phyloP scores from a whole-genome alignment of 1,284 basidiomycete genomes.

The Fomes fomentarius region DNA sequence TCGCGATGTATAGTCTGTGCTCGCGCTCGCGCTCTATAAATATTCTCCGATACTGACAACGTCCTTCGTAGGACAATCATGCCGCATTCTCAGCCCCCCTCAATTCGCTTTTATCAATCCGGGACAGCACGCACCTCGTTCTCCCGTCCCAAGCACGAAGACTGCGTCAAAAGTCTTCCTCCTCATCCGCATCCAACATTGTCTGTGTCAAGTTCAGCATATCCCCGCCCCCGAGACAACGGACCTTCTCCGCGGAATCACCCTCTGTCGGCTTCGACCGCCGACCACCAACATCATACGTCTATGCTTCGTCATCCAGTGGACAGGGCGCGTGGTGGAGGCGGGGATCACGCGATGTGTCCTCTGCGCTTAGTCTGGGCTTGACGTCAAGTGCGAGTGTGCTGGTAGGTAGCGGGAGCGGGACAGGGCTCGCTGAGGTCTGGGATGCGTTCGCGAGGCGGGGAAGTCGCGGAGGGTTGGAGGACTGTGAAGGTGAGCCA shows the following conservation, averaged over 20 bases:
- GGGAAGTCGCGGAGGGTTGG: conserved; percentile 15
- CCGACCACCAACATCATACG: background rate
- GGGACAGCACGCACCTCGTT: conserved; percentile 14
- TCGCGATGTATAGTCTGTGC: too few relatives aligned
- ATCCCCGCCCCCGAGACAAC: background rate
- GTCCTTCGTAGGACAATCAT: conserved; percentile 14
- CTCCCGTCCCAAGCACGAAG: conserved; percentile 11
- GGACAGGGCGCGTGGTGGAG: conserved; percentile 27
- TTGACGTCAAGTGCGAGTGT: conserved; percentile 24
- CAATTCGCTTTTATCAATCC: conserved; percentile 15
- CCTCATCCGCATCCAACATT: conserved; percentile 8
- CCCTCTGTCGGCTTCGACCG: background rate
- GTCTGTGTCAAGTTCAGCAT: conserved; percentile 16
- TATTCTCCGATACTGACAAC: background rate
- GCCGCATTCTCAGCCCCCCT: conserved; percentile 15
- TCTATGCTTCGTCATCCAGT: background rate
- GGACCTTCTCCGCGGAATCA: conserved; percentile 14
- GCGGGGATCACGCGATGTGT: conserved; percentile 28
- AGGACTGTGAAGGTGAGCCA: conserved; percentile 11
- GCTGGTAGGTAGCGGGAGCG: conserved; percentile 13
- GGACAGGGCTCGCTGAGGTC: conserved; percentile 14
- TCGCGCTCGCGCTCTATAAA: too few relatives aligned
- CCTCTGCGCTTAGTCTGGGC: conserved; percentile 11
- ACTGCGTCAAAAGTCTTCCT: conserved; percentile 4
- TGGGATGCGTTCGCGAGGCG: conserved; percentile 25